Conservation (phyloP, 345 rosid species). For the Brassica juncea region DNA sequence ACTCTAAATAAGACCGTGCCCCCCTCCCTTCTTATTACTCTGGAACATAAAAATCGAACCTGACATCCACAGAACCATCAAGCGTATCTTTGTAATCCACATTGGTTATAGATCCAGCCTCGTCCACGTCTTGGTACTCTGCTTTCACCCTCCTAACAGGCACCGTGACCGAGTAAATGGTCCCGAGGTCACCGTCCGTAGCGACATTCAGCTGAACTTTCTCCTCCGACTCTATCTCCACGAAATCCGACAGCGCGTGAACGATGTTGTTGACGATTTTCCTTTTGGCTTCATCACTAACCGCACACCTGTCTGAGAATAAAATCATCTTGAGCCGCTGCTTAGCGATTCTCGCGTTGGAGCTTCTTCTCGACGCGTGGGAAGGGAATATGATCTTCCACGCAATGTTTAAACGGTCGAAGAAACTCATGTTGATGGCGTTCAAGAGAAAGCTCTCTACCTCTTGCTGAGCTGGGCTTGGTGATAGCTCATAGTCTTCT, state of each 20-base stretch:
- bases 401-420: constrained; percentile 81
- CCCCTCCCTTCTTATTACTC: constrained; percentile 39
- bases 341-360: constrained; percentile 94
- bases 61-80: constrained; percentile 86
- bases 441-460: constrained; percentile 71
- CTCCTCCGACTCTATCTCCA: constrained; percentile 93
- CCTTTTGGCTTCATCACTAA: constrained; percentile 87
- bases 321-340: constrained; percentile 96
- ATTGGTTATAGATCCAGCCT: constrained; percentile 65
- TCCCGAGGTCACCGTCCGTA: constrained; percentile 82
- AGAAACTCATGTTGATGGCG: constrained; percentile 78
- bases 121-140: constrained; percentile 70
- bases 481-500: constrained; percentile 59
- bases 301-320: constrained; percentile 95
- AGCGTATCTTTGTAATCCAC: constrained; percentile 73
- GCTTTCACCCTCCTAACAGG: constrained; percentile 92
- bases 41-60: constrained; percentile 86
- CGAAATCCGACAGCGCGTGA: constrained; percentile 79
- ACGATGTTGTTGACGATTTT: constrained; percentile 83
- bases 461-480: constrained; percentile 59
- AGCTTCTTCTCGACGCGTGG: constrained; percentile 63
- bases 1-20: constrained; percentile 9
- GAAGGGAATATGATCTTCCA: constrained; percentile 96
- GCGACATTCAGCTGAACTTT: constrained; percentile 90
- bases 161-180: constrained; percentile 88